A percentile compares a stretch with the other conserved stretches of the same genome.
These are phyloP conservation scores for Hemileia vastatrix DNA, from an alignment of 1,284 basidiomycete genomes.

Conservation along the genomic window DNA sequence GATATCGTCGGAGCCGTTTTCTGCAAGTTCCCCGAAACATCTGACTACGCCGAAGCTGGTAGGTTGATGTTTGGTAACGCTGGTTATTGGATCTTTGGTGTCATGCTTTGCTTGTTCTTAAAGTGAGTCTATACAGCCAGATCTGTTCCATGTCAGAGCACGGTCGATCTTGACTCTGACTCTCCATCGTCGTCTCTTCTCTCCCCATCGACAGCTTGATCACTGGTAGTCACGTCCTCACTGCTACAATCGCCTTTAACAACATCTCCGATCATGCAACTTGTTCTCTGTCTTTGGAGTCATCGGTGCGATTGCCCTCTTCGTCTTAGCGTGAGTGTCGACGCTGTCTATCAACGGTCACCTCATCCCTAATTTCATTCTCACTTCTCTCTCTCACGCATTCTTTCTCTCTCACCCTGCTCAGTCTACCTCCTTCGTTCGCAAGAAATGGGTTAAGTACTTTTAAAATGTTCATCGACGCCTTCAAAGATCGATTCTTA, in stretches of 20 bases:
- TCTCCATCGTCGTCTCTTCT: slow-evolving; percentile 14
- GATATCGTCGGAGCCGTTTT: slow-evolving; percentile 33
- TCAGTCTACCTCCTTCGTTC: not conserved
- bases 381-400: slow-evolving; percentile 32
- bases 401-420: slow-evolving; percentile 2
- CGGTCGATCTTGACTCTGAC: not conserved
- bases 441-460: not conserved
- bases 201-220: slow-evolving; percentile 16
- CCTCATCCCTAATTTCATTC: slow-evolving; percentile 14
- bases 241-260: slow-evolving; percentile 33
- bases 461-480: too few species aligned
- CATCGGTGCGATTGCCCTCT: slow-evolving; percentile 34
- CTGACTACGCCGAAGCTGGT: slow-evolving; percentile 33
- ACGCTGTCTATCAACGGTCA: too few species aligned
- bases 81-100: slow-evolving; percentile 31
- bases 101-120: slow-evolving; percentile 34
- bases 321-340: not conserved
- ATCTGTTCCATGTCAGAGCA: too few species aligned
- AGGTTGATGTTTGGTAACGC: slow-evolving; percentile 31
- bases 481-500: too few species aligned
- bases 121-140: slow-evolving; percentile 2
- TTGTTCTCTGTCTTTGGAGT: slow-evolving; percentile 33
- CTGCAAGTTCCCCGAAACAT: slow-evolving; percentile 31
- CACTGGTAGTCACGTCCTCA: slow-evolving; percentile 36
- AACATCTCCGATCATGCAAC: slow-evolving; percentile 30